These are phyloP conservation scores for Globisporangium nodosum DNA, from an alignment of 352 stramenopile species.

Conservation along the genomic window DNA sequence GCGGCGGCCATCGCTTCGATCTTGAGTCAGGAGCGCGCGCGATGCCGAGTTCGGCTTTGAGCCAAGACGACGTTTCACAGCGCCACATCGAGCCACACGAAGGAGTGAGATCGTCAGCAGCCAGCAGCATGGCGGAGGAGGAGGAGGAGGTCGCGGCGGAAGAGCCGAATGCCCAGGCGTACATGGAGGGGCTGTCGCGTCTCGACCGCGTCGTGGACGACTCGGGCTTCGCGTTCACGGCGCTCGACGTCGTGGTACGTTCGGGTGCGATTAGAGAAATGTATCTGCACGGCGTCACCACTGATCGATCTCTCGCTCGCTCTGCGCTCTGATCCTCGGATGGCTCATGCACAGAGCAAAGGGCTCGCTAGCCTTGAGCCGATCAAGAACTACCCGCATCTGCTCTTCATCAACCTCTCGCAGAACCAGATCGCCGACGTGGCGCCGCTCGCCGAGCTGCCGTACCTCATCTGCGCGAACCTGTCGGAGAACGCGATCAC, in stretches of 20 bases:
- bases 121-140: too few relatives aligned
- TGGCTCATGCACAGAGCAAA: constrained; percentile 30
- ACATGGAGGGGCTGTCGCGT: constrained; percentile 63
- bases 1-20: constrained; percentile 1
- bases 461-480: constrained; percentile 53
- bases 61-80: background rate
- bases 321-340: too few relatives aligned
- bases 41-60: background rate
- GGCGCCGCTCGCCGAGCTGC: constrained; percentile 39
- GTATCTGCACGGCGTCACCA: background rate
- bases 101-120: too few relatives aligned
- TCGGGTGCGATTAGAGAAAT: background rate
- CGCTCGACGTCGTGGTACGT: constrained; percentile 55
- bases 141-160: constrained; percentile 14
- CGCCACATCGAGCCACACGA: background rate
- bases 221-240: constrained; percentile 72
- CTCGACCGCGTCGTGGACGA: constrained; percentile 70
- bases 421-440: constrained; percentile 63
- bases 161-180: constrained; percentile 31
- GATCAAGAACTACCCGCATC: constrained; percentile 53
- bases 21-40: background rate
- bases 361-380: constrained; percentile 43
- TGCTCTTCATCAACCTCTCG: constrained; percentile 68
- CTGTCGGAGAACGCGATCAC: constrained; percentile 51
- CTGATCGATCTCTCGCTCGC: background rate